Evolutionary conservation across 208 protist species (phyloP).

Genomic region (Trypanosoma congolense): DNA sequence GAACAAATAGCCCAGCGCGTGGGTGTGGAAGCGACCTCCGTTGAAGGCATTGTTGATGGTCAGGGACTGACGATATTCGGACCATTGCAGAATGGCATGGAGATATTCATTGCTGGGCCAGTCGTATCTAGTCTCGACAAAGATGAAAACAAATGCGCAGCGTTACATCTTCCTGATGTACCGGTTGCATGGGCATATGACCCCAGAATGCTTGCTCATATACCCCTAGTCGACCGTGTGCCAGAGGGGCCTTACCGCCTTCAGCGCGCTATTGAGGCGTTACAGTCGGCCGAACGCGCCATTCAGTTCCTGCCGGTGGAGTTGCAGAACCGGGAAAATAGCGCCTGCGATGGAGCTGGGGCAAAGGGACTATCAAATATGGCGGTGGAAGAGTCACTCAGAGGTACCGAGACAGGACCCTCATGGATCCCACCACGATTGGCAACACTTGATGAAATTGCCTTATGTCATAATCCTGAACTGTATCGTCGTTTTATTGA

Average conservation of each 20-base stretch:
- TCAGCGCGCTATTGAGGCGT: conserved; percentile 45
- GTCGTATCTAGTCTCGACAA: not conserved
- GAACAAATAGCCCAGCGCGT: conserved; percentile 34
- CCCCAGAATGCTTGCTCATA: conserved; percentile 52
- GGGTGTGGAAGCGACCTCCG: conserved; percentile 21
- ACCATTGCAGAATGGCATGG: conserved; percentile 35
- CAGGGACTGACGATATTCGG: conserved; percentile 55
- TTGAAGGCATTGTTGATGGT: conserved; percentile 38
- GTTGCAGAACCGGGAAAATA: conserved; percentile 13
- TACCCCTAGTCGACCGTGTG: conserved; percentile 38
- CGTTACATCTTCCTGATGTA: conserved; percentile 30
- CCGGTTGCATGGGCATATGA: conserved; percentile 69
- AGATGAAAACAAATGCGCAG: not conserved
- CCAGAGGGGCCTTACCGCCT: conserved; percentile 71
- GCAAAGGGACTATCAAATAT: not conserved
- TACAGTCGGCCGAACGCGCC: conserved; percentile 35
- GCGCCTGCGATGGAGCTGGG: not conserved
- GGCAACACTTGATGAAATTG: conserved; percentile 55
- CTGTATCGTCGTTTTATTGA: conserved; percentile 54
- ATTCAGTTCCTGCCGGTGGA: conserved; percentile 52
- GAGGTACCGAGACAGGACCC: not conserved
- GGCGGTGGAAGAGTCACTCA: not conserved
- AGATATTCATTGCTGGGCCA: conserved; percentile 60
- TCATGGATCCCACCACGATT: conserved; percentile 47
- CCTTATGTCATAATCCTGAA: conserved; percentile 41